phyloP scores from a whole-genome alignment of 2,329 filamentous ascomycete species.

The Alternaria atra region DNA sequence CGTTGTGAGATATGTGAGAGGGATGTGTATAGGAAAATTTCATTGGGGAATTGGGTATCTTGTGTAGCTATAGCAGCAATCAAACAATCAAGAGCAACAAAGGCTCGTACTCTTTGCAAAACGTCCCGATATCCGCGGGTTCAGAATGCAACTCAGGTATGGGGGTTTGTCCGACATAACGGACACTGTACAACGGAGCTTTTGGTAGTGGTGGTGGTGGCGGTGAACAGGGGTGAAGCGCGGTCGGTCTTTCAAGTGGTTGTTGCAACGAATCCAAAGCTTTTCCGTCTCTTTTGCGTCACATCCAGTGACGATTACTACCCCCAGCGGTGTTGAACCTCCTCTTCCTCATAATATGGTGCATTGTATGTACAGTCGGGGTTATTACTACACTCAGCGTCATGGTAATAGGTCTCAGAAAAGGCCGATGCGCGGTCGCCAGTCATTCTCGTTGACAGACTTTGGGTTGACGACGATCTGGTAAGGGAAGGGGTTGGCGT shows the following conservation, averaged over 20 bases:
- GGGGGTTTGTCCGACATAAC: constrained; percentile 29
- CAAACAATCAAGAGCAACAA: constrained; percentile 18
- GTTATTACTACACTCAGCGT: not conserved
- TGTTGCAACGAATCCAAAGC: constrained; percentile 4
- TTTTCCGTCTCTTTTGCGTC: constrained; percentile 34
- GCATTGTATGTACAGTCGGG: constrained; percentile 32
- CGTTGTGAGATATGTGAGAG: not conserved
- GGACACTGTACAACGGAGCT: constrained; percentile 38
- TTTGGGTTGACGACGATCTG: constrained; percentile 90
- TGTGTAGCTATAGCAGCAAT: constrained; percentile 33
- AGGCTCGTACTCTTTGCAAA: constrained; percentile 10
- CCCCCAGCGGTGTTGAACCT: constrained; percentile 36
- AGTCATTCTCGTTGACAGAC: constrained; percentile 66
- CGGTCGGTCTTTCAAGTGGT: constrained; percentile 13
- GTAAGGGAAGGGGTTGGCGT: constrained; percentile 93
- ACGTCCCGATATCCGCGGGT: constrained; percentile 3
- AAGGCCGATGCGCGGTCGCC: constrained; percentile 77
- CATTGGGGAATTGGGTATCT: constrained; percentile 43
- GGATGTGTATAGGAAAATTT: constrained; percentile 11
- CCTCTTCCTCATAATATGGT: constrained; percentile 20
- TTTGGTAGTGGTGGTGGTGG: constrained; percentile 18
- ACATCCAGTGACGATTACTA: constrained; percentile 7
- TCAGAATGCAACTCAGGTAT: constrained; percentile 8
- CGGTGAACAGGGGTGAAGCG: constrained; percentile 9
- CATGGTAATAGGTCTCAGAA: constrained; percentile 30